phyloP scores from a whole-genome alignment of 345 rosid species.

The Lenwebbia sp. region DNA sequence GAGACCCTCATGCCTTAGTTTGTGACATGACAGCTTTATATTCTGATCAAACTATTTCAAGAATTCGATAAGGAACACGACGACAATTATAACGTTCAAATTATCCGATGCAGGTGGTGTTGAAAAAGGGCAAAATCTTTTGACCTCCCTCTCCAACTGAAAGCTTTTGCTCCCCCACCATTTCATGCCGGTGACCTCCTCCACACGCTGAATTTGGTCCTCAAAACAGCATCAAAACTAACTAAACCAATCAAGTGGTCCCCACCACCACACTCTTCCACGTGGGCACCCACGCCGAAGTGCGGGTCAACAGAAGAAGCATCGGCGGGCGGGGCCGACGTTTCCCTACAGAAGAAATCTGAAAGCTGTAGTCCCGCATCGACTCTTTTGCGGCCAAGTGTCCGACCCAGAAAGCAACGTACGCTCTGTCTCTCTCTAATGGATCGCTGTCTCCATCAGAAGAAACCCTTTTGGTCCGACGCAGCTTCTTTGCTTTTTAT shows the following conservation, averaged over 20 bases:
- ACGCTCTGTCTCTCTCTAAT: background rate
- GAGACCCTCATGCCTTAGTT: background rate
- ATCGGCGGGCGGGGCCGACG: too few species aligned
- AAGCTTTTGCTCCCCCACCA: too few species aligned
- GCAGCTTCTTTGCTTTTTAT: background rate
- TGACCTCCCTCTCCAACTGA: too few species aligned
- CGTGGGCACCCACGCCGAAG: background rate
- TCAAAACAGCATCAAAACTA: background rate
- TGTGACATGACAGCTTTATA: rapidly evolving
- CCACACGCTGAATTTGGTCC: background rate
- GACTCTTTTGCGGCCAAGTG: background rate
- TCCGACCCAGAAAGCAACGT: too few species aligned
- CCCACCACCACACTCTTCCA: background rate
- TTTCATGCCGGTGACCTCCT: background rate
- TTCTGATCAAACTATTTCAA: background rate
- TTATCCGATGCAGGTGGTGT: rapidly evolving
- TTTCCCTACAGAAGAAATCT: background rate
- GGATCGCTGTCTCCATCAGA: background rate
- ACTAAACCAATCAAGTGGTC: background rate
- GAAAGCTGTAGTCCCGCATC: background rate
- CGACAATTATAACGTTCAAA: rapidly evolving
- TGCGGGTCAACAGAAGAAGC: background rate
- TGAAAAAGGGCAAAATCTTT: too few species aligned
- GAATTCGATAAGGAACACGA: background rate
- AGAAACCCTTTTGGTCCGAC: background rate